phyloP scores from a whole-genome alignment of 2,329 filamentous ascomycete genomes.

The Aureobasidium sp. region DNA sequence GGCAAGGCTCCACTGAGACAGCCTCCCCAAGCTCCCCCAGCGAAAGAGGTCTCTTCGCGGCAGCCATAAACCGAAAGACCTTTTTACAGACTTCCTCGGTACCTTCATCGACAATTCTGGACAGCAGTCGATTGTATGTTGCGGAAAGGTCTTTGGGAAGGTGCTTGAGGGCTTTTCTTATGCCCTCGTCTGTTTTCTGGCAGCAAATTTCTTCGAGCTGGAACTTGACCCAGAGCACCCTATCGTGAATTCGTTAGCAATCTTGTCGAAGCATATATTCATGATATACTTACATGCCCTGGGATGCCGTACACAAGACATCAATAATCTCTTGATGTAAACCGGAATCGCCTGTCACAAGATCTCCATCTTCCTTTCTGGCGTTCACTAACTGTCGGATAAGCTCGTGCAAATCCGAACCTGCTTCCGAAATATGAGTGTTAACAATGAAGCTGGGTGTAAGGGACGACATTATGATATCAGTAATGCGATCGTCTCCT shows the following conservation, averaged over 20 bases:
- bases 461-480: not conserved
- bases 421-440: not conserved
- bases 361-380: not conserved
- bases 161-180: not conserved
- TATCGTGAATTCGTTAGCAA: not conserved
- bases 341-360: not conserved
- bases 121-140: not conserved
- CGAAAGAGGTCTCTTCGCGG: not conserved
- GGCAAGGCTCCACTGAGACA: not conserved
- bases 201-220: not conserved
- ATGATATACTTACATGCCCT: not conserved
- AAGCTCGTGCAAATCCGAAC: not conserved
- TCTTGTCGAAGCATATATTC: no score
- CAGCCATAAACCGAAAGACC: not conserved
- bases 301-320: not conserved
- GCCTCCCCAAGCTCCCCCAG: not conserved
- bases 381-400: not conserved
- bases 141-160: not conserved
- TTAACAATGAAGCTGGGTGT: not conserved
- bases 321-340: not conserved
- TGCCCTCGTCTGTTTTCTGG: not conserved
- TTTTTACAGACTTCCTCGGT: not conserved
- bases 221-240: not conserved
- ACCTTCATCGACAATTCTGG: not conserved
- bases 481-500: not conserved